A percentile compares a stretch with the other conserved stretches of the same genome.
Conservation (phyloP, 371 early-diverging fungal species). For the Mortierella sp. region DNA sequence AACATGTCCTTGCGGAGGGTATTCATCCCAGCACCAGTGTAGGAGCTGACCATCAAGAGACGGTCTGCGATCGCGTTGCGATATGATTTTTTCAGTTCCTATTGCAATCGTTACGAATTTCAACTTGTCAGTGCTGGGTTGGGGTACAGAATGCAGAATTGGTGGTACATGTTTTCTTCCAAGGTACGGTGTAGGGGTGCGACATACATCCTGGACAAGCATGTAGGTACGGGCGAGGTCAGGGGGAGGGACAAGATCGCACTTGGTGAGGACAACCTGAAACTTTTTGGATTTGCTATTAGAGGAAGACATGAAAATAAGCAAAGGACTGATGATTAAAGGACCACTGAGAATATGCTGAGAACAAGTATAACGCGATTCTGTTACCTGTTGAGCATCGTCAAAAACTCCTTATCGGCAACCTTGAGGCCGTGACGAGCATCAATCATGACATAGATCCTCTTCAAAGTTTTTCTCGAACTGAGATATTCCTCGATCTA, state of each 20-base stretch:
- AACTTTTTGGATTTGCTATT: constrained; percentile 66
- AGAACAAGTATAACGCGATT: too few species aligned
- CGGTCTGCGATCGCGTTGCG: constrained; percentile 61
- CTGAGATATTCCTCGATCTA: constrained; percentile 79
- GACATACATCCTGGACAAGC: constrained; percentile 45
- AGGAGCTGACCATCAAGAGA: constrained; percentile 67
- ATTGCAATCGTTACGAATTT: constrained; percentile 25
- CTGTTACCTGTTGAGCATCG: constrained; percentile 64
- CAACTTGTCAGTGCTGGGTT: neutral
- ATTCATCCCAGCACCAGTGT: constrained; percentile 66
- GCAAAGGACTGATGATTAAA: neutral
- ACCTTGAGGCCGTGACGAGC: constrained; percentile 83
- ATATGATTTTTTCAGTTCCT: constrained; percentile 56
- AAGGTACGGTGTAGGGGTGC: neutral
- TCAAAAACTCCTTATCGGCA: constrained; percentile 69
- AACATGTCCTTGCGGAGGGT: constrained; percentile 70
- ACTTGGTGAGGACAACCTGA: constrained; percentile 86
- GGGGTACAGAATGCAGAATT: too few species aligned
- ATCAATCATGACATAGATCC: constrained; percentile 81
- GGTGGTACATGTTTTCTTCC: neutral
- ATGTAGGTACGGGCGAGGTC: constrained; percentile 70
- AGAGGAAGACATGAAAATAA: too few species aligned
- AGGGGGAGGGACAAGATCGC: constrained; percentile 74
- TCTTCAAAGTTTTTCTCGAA: constrained; percentile 67
- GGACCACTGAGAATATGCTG: too few species aligned